Base-by-base conservation (phyloP, 1,139 yeast genomes). In the Diutina siamensis region DNA sequence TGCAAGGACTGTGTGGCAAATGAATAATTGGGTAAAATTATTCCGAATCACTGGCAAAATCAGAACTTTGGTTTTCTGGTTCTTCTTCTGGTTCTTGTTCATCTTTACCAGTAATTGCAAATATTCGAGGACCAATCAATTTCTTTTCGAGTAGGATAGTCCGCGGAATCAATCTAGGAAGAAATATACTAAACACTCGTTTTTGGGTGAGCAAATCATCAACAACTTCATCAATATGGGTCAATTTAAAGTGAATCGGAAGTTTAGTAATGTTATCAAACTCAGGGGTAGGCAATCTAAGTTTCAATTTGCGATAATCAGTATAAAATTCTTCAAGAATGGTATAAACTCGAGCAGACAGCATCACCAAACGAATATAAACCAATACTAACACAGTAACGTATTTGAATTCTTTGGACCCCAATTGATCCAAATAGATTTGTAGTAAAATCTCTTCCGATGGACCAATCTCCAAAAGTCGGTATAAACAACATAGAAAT, bases 401-500 rank as follows among this genome's bases (percentile, higher is more conserved):
- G 55, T 83, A 83, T 60, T 83, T 83, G 67, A 82, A 83, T 50
- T 78, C 76, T 33, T 66, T 64, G 48, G 53, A 56, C 15, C 59
- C 63, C 49, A 55, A 48, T 53, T 82, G 85, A 10, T 57, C 57
- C 28, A 82, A 62, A 51, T 78, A 73, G 46, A 76, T 71, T 15
- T 63, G 52, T 3, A 83, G 57, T 7, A 38, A 3, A 9, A 83
- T 74, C 8, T 75, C 83, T 12, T 53, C 56, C 3, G 67, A 59
- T 0, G 89, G 89, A 49, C 74, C 78, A 20, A 84, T 60, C 58
- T 83, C 87, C 10, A 83, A 62, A 46, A 83, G 57, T 49, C 85
- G 70, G 48, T 81, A 70, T 17, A 80, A 59, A 48, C 86, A 68
- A 52, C 85, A 75, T n/a, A 83, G 57, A 52, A 83, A 84, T 21